These are phyloP conservation scores for Trametes elegans DNA, from an alignment of 768 basidiomycete species.

Conservation along the genomic window DNA sequence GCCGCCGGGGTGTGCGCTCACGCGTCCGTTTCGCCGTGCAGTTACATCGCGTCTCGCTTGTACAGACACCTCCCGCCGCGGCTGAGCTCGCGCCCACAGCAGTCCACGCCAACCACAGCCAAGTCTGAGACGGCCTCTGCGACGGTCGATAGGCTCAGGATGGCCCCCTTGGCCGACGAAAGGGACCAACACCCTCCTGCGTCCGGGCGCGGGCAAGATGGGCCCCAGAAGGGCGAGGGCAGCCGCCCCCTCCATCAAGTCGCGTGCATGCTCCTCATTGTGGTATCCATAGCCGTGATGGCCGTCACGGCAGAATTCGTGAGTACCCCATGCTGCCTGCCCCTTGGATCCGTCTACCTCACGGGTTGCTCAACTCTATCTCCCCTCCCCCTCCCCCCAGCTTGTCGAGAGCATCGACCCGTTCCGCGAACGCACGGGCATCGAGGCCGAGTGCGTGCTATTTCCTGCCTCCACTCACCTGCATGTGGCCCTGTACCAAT, in stretches of 20 bases:
- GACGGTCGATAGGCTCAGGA: too few relatives aligned
- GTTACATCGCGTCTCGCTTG: slow-evolving; percentile 65
- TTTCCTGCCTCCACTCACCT: neutral
- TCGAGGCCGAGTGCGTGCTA: slow-evolving; percentile 51
- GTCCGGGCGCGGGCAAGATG: too few relatives aligned
- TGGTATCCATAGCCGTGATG: slow-evolving; percentile 55
- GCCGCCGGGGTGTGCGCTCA: neutral
- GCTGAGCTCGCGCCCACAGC: too few relatives aligned
- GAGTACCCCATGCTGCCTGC: too few relatives aligned
- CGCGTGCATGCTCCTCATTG: slow-evolving; percentile 51
- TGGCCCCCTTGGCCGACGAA: too few relatives aligned
- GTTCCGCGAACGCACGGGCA: slow-evolving; percentile 41
- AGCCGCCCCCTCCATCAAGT: slow-evolving; percentile 45
- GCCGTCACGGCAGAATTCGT: slow-evolving; percentile 73
- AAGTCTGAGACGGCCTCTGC: too few relatives aligned
- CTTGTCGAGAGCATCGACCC: slow-evolving; percentile 63
- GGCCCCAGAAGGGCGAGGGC: slow-evolving; percentile 25
- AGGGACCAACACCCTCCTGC: slow-evolving; percentile 36
- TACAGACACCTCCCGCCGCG: slow-evolving; percentile 72
- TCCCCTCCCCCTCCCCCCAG: slow-evolving; percentile 34
- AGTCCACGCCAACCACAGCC: too few relatives aligned
- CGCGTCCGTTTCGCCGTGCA: slow-evolving; percentile 21
- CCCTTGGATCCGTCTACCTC: neutral
- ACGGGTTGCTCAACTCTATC: neutral
- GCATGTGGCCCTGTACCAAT: neutral